Base-by-base conservation (phyloP, 495 filamentous ascomycete genomes). In the Alectoria sarmentosa region DNA sequence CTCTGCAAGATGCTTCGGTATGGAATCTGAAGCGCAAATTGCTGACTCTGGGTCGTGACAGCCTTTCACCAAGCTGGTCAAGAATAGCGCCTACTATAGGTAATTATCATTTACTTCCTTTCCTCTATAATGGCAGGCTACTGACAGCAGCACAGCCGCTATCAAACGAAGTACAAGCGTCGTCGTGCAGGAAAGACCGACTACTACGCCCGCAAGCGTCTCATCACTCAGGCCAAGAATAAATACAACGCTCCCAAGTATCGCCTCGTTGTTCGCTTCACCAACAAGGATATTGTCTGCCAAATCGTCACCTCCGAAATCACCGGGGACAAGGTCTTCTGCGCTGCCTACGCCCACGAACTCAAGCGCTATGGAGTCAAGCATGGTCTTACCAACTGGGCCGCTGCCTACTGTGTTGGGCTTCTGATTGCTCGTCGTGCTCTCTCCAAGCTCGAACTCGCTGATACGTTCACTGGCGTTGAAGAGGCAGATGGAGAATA, bases 181-280 rank as follows among this genome's bases (percentile, higher is more conserved):
- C 88, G 94, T 77, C 88, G 94, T 68, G 77, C 87, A 78, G 94
- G 94, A 77, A 99, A 98, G 89, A 99, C 94, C 81, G 94, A 99
- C 77, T 99, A 99, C 90, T 98, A 96, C 79, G 94, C 94, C 76
- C 94, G 94, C 82, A 96, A 97, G 88, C 89, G 94, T 74, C 84
- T 99, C 80, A 95, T 96, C 86, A 92, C 91, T 81, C 94, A 99
- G 85, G 94, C 94, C 80, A 99, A 98, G 91, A 98, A 98, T 90
- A 98, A 98, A 86, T 98, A 97, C 89, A 94, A 92, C 79, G 89
- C 93, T 58, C 93, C 94, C 77, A 99, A 99, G 85, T 97, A 99
- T 87, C 90, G 94, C 76, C 89, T 99, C 75, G 94, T 99, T 65
- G 93, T 99, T 76, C 93, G 94, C 78, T 99, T 99, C 90, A 97